phyloP scores from a whole-genome alignment of 2,329 filamentous ascomycete species.

The Claviceps citrina region DNA sequence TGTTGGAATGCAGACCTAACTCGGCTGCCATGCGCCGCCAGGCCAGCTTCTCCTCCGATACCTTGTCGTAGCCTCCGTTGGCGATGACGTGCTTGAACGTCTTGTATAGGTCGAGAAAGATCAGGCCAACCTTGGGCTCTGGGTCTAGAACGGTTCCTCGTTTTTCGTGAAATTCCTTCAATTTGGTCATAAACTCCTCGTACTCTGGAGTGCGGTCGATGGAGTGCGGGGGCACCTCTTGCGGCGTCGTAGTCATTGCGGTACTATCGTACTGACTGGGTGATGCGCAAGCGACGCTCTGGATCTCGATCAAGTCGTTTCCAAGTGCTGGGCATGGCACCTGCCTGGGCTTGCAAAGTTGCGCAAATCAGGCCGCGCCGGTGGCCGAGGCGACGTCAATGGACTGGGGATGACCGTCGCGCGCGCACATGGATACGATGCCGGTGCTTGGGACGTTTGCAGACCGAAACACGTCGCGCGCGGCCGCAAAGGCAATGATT shows the following conservation, averaged over 20 bases:
- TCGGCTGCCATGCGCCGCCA: constrained; percentile 70
- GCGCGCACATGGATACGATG: constrained; percentile 2
- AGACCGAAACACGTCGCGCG: constrained; percentile 7
- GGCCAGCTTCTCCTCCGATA: constrained; percentile 68
- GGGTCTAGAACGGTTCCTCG: constrained; percentile 66
- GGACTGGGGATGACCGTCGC: background rate
- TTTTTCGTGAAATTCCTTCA: constrained; percentile 60
- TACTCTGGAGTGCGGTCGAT: constrained; percentile 56
- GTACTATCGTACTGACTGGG: constrained; percentile 1
- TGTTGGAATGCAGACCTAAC: constrained; percentile 58
- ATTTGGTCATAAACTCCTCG: constrained; percentile 59
- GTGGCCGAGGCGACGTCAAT: background rate
- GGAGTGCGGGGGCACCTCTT: constrained; percentile 23
- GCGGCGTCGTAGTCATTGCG: constrained; percentile 14
- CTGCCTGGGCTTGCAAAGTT: constrained; percentile 1
- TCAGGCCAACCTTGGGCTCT: constrained; percentile 65
- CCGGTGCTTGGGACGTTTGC: background rate
- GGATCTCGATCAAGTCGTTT: background rate
- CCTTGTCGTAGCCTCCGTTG: constrained; percentile 72
- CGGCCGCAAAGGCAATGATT: constrained; percentile 11
- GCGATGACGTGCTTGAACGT: constrained; percentile 64
- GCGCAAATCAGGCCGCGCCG: constrained; percentile 1
- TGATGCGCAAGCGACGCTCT: background rate
- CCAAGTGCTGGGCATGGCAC: background rate
- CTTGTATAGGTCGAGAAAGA: constrained; percentile 60